A percentile compares a stretch with the other conserved stretches of the same genome.
Conservation (phyloP, 306 rosid species). For the Echinosophora koreensis region DNA sequence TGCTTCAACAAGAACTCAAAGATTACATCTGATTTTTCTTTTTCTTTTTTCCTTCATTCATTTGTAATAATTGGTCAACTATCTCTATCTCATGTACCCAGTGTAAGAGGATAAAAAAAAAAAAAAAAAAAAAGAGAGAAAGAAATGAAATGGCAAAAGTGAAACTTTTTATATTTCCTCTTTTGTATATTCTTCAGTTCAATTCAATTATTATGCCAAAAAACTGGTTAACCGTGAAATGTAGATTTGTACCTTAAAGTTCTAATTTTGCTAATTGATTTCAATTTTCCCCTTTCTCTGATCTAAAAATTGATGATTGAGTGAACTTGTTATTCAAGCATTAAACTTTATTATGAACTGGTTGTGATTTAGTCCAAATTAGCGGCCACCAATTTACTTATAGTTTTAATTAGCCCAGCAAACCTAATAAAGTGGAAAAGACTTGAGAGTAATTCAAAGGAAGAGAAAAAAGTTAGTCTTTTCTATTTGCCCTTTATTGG, state of each 20-base stretch:
- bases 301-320: background rate
- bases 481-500: background rate
- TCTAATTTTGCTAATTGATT: background rate
- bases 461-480: background rate
- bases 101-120: no score
- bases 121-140: background rate
- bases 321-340: background rate
- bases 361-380: slow-evolving; percentile 24
- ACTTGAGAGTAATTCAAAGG: background rate
- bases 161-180: slow-evolving; percentile 35
- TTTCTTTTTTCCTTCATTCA: background rate
- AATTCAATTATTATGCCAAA: background rate
- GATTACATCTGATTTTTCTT: slow-evolving; percentile 28
- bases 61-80: slow-evolving; percentile 39
- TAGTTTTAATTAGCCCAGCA: background rate
- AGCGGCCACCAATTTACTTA: background rate
- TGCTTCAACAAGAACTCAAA: slow-evolving; percentile 58
- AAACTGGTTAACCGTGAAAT: background rate
- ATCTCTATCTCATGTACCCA: slow-evolving; percentile 24
- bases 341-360: background rate
- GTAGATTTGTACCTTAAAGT: slow-evolving; percentile 4
- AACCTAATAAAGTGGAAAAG: slow-evolving; percentile 12
- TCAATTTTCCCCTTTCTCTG: background rate
- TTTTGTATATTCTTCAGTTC: slow-evolving; percentile 11
- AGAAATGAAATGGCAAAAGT: slow-evolving; percentile 33